Evolutionary conservation across 495 filamentous ascomycete species (phyloP), one percentile per base, ranked within the genome.

Genomic region (Trichocladium uniseriatum): DNA sequence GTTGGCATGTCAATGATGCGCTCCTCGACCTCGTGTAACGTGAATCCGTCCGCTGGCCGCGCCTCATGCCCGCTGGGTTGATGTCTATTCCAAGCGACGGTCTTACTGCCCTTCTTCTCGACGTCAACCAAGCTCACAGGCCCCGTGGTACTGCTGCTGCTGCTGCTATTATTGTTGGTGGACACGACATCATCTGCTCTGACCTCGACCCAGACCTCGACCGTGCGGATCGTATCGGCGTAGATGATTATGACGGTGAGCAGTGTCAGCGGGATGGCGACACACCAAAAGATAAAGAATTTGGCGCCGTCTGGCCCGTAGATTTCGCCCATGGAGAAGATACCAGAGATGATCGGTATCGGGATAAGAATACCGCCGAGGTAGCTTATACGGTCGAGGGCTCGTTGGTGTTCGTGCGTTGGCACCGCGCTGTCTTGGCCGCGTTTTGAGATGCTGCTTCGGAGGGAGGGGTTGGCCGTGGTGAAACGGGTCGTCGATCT

Each of bases 161-260:
- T n/a, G 8, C 16, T 29, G 16, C 20, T 34, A 8, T 5, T 20
- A 3, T 19, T 36, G 14, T 16, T 24, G 7, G 2, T 34, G 13
- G 54, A 37, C 24, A 50, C 50, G 13, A 59, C 56, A 2, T 24
- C 38, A 16, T 62, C 56, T 5, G 63, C 27, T 5, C 55, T 51
- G 6, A 69, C 62, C 54, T 72, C 69, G 15, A 72, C 63, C 69
- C 69, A 72, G 6, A 72, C 69, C 55, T 72, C 68, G 15, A 57
- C 58, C 59, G 64, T 69, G 49, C 69, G 60, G 36, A 70, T 62
- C 13, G 60, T 65, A 48, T 72, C 69, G 21, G 68, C 68, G 50
- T 72, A 71, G 47, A 72, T 65, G 41, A 72, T 38, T 10, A 64
- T 41, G 1, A 70, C 41, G 21, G 65, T 51, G 27, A 69, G 13